Percentiles rank a stretch among this genome's conserved stretches.
Conservation (phyloP, 345 rosid genomes). For the Ceriops zippeliana region DNA sequence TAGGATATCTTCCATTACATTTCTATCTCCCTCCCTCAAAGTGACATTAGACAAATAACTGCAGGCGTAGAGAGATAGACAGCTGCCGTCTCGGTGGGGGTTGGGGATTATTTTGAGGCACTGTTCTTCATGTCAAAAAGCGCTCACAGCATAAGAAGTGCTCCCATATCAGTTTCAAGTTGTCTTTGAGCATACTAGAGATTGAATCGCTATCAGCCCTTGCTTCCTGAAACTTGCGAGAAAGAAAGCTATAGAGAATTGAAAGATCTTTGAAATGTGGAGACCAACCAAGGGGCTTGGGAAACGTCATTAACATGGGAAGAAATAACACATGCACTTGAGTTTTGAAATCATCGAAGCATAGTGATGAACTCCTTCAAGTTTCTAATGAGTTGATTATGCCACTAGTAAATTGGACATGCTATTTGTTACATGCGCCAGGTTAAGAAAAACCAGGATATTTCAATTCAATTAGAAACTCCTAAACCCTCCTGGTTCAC, state of each 20-base stretch:
- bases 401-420: too few relatives aligned
- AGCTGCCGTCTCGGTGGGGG: background rate
- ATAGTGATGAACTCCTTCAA: too few relatives aligned
- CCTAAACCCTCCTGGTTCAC: too few relatives aligned
- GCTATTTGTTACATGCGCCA: too few relatives aligned
- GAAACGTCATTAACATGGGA: background rate
- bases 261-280: background rate
- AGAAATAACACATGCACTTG: background rate
- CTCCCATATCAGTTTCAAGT: conserved; percentile 40
- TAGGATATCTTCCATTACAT: background rate
- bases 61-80: background rate
- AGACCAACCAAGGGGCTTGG: background rate
- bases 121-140: background rate
- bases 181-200: conserved; percentile 34
- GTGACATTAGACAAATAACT: background rate
- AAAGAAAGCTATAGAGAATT: background rate
- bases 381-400: too few relatives aligned
- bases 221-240: conserved; percentile 27
- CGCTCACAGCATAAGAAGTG: conserved; percentile 28
- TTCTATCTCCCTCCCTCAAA: background rate
- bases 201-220: conserved; percentile 17
- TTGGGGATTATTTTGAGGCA: background rate
- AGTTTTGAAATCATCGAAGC: background rate
- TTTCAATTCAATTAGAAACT: too few relatives aligned
- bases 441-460: too few relatives aligned